These are phyloP conservation scores for Melanomma pulvis-pyrius DNA, from an alignment of 495 filamentous ascomycete species.

Conservation along the genomic window DNA sequence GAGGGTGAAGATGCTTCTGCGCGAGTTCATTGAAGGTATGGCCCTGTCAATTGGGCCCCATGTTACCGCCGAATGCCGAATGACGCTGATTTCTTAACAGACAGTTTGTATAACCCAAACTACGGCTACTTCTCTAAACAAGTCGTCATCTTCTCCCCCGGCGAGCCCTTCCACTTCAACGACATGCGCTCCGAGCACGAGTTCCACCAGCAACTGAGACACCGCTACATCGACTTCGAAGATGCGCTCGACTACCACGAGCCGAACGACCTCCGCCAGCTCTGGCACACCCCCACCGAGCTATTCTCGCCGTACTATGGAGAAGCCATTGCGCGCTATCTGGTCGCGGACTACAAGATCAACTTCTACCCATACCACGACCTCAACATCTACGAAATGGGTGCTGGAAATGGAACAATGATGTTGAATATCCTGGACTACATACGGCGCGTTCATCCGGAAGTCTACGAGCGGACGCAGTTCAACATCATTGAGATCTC, in stretches of 20 bases:
- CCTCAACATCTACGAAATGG: slow-evolving; percentile 98
- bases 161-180: slow-evolving; percentile 91
- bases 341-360: slow-evolving; percentile 93
- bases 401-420: slow-evolving; percentile 93
- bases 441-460: slow-evolving; percentile 84
- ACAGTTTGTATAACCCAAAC: slow-evolving; percentile 93
- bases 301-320: slow-evolving; percentile 96
- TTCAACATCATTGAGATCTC: slow-evolving; percentile 97
- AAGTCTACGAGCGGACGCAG: slow-evolving; percentile 91
- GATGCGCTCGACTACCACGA: slow-evolving; percentile 74
- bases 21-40: slow-evolving; percentile 95
- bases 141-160: slow-evolving; percentile 91
- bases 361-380: slow-evolving; percentile 94
- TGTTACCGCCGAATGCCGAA: not conserved
- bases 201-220: slow-evolving; percentile 73
- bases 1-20: slow-evolving; percentile 91
- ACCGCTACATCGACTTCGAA: slow-evolving; percentile 87
- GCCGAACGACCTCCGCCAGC: slow-evolving; percentile 76
- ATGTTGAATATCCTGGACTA: slow-evolving; percentile 98
- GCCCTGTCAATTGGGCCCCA: slow-evolving; percentile 12
- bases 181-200: slow-evolving; percentile 75
- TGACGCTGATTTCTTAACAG: slow-evolving; percentile 49
- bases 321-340: slow-evolving; percentile 90
- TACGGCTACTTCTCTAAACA: slow-evolving; percentile 99
- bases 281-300: slow-evolving; percentile 99